Percentiles rank a stretch among this genome's conserved stretches.
These are phyloP conservation scores for Aspergillus wentii DNA, from an alignment of 495 filamentous ascomycete species.

Conservation along the genomic window DNA sequence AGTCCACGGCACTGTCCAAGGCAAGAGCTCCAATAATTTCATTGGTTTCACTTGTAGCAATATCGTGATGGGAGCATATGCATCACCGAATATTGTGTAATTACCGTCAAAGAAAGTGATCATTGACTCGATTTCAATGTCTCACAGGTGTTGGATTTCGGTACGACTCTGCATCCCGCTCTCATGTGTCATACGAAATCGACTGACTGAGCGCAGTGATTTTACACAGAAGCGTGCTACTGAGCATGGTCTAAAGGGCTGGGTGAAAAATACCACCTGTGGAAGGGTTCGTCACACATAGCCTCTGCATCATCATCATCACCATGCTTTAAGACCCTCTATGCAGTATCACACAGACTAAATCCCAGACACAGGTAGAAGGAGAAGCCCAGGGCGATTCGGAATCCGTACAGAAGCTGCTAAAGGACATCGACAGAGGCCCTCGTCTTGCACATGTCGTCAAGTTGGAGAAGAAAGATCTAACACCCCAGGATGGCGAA, in stretches of 20 bases:
- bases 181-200: slow-evolving; percentile 2
- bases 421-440: slow-evolving; percentile 73
- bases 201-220: slow-evolving; percentile 40
- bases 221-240: slow-evolving; percentile 67
- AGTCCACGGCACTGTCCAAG: slow-evolving; percentile 51
- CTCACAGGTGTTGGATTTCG: slow-evolving; percentile 70
- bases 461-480: slow-evolving; percentile 63
- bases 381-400: slow-evolving; percentile 81
- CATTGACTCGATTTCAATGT: not conserved
- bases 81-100: not conserved
- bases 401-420: slow-evolving; percentile 57
- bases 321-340: not conserved
- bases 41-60: too few relatives aligned
- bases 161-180: slow-evolving; percentile 31
- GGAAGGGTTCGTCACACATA: slow-evolving; percentile 50
- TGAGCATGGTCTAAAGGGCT: slow-evolving; percentile 65
- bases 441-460: slow-evolving; percentile 64
- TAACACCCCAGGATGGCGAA: slow-evolving; percentile 59
- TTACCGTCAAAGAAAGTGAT: not conserved
- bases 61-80: too few relatives aligned
- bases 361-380: slow-evolving; percentile 55
- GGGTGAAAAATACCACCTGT: slow-evolving; percentile 69
- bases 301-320: not conserved
- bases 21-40: too few relatives aligned
- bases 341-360: not conserved